Evolutionary conservation across 2,329 filamentous ascomycete genomes (phyloP), one percentile per base, ranked within the genome.

Genomic region (Xylaria sp.): DNA sequence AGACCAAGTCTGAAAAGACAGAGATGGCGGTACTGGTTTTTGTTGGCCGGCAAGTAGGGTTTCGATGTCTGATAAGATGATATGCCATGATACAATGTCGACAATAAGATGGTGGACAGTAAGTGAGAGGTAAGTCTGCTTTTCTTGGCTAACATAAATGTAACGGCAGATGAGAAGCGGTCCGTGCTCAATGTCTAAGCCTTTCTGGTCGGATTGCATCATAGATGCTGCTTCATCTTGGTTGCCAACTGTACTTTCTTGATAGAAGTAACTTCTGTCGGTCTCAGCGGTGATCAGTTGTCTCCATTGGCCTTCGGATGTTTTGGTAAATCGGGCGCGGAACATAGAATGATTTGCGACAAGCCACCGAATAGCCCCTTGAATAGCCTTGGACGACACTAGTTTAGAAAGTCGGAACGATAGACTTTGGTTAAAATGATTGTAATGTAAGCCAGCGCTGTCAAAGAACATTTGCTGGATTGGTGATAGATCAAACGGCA

Each of bases 401-500:
- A 4, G 27, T 8, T 41, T 46, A 3, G 38, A 37, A 40, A 51
- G 33, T 8, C 47, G 52, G 33, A 55, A 54, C 19, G 27, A 15
- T 11, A 48, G 3, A 17, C 44, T 64, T n/a, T 63, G 59, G 29
- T 63, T 63, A 38, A 62, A 64, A 19, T 62, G 80, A 23, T 77
- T 76, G 17, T 77, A 69, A 3, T 74, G 75, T 1, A 76, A 67
- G 0, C 66, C 62, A 6, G 56, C 47, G 4, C 55, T 41, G 51
- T 74, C 58, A 58, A 82, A 79, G 58, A 79, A 80, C 35, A 81
- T 69, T 17, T 74, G 70, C 57, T 82, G 81, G 21, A 82, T 77
- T 0, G 81, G 81, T 0, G 79, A 79, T 1, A 83, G 66, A 0
- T 70, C 68, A 54, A 81, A 83, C 0, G 68, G 68, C 1, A 29